phyloP scores from a whole-genome alignment of 345 rosid species.

The Zanthoxylum bungeanum region DNA sequence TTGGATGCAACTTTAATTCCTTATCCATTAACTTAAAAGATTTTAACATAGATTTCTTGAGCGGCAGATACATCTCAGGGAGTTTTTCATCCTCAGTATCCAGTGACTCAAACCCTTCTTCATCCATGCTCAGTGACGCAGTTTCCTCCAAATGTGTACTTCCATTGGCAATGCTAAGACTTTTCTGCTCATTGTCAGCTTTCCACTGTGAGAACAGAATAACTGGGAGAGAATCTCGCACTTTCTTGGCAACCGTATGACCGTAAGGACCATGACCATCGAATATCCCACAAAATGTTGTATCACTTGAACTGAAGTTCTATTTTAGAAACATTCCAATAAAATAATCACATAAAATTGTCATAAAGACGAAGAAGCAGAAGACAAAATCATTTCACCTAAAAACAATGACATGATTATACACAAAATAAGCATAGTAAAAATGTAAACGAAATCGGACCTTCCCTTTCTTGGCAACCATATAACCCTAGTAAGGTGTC shows the following conservation, averaged over 20 bases:
- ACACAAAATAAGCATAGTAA: background rate
- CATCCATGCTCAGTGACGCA: constrained; percentile 53
- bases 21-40: constrained; percentile 82
- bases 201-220: constrained; percentile 61
- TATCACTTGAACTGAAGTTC: constrained; percentile 70
- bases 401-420: background rate
- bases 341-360: constrained; percentile 20
- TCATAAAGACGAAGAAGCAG: background rate
- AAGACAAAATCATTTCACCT: constrained; percentile 7
- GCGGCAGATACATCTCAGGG: constrained; percentile 61
- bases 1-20: constrained; percentile 78
- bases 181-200: constrained; percentile 32
- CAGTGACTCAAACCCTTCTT: constrained; percentile 54
- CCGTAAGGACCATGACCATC: constrained; percentile 98
- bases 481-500: background rate
- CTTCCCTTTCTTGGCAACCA: background rate
- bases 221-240: constrained; percentile 78
- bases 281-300: constrained; percentile 86
- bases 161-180: constrained; percentile 24
- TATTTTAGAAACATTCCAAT: constrained; percentile 37
- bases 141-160: constrained; percentile 40
- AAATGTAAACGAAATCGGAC: background rate
- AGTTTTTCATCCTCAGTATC: constrained; percentile 44
- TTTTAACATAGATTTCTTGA: constrained; percentile 65
- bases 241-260: constrained; percentile 92